Base-by-base conservation (phyloP, 495 filamentous ascomycete species). In the Penicillium bovifimosum region DNA sequence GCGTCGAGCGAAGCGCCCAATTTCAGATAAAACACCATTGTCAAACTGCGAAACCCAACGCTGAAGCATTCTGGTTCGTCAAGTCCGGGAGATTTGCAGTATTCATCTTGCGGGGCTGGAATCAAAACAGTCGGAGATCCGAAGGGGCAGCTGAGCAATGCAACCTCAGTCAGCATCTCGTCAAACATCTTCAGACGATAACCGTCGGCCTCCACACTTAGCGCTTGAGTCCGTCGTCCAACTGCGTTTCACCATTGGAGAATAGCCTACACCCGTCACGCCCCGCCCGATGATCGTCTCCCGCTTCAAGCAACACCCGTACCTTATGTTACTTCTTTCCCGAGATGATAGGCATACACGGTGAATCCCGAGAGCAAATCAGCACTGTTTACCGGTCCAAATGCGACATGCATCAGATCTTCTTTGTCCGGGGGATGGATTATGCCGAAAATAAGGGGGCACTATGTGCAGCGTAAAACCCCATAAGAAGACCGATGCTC, bases 291-390 rank as follows among this genome's bases (percentile, higher is more conserved):
- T 18, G 32, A 48, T 48, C 52, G 34, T 45, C 40, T 18, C 10
- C 39, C 14, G 14, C 27, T 46, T 54, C 27, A 5, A 24, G 42
- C 35, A 42, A 24, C 35, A 26, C 2, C 36, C 26, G 11, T 28
- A 11, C 34, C 20, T 26, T 14, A 51, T 28, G 17, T 41, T 36
- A 24, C 26, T 28, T 20, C 38, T 16, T 16, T 26, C 20, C 28
- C 38, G 28, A 24, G 27, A 39, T 9, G 36, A 52, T 27, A 38
- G 28, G 32, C 34, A 26, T 35, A 16, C 9, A 57, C 59, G 56
- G 62, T 32, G 59, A 60, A 35, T 35, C 52, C 59, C 62, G 62
- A 65, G 60, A 52, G n/a, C 59, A 60, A 73, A 73, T 73, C 64
- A 70, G 59, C 51, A 29, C 11, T 54, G 52, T 53, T 69, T 64